Base-by-base conservation (phyloP, 164 flowering plant species). In the Chimonanthus salicifolius region DNA sequence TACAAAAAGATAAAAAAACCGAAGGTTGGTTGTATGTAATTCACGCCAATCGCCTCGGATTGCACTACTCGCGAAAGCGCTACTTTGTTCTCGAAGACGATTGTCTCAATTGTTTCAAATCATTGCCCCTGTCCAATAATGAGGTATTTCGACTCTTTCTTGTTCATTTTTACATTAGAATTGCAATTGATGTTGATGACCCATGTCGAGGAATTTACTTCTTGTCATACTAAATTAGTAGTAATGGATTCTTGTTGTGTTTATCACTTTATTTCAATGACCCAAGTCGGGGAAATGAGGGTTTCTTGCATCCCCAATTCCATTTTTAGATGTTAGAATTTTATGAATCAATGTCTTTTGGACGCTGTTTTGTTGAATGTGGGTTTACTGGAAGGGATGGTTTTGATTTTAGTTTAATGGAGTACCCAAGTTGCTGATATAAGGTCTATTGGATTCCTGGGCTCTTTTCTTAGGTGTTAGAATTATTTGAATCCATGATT, bases 21-120 rank as follows among this genome's bases (percentile, higher is more conserved):
- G 88, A 89, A 71, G 95, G 97, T 3, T 92, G 97, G 97, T 68
- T 92, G 69, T 84, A 87, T 79, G 75, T 89, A 2, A 84, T 92
- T 46, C 89, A 95, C 7, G 83, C 82, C 4, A 88, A 87, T 72
- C 83, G 91, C 65, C 71, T 92, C 71, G 95, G 94, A 5, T 76
- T 88, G 48, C 94, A 89, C 71, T 86, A 83, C 75, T 89, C 90
- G 6, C 85, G 90, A 60, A 92, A 92, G 69, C 83, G 91, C 2
- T 90, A 89, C 76, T 92, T 89, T 78, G 75, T 89, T 78, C 89
- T 92, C 46, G 83, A 88, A 64, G 88, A 81, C 71, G 83, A 84
- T 68, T 72, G 51, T 76, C 88, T 90, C 75, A 86, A 77, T 70
- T 87, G 88, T 83, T 92, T 84, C 83, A 92, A 90, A 80, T 85